A percentile compares a stretch with the other conserved stretches of the same genome.
Evolutionary conservation across 1,284 basidiomycete species (phyloP).

Genomic region (Ganoderma sinense): DNA sequence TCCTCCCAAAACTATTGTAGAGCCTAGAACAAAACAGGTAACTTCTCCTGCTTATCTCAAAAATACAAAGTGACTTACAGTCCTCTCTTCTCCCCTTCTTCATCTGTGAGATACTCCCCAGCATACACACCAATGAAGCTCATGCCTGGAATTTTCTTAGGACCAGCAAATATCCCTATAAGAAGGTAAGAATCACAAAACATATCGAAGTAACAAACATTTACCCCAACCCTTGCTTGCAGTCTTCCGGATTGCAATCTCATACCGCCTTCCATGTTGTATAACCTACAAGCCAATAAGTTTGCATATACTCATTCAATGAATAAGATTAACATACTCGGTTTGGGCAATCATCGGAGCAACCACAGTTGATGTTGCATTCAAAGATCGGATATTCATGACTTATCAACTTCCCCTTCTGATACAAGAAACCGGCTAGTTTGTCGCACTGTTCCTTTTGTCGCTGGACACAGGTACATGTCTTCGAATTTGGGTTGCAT

Average conservation of each 20-base stretch:
- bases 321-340: conserved; percentile 58
- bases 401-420: conserved; percentile 57
- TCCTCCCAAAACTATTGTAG: conserved; percentile 81
- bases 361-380: conserved; percentile 85
- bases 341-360: conserved; percentile 83
- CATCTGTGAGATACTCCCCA: conserved; percentile 81
- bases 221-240: conserved; percentile 83
- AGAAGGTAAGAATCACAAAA: not conserved
- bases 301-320: not conserved
- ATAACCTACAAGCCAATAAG: conserved; percentile 64
- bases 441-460: conserved; percentile 54
- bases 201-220: conserved; percentile 21
- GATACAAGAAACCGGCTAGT: conserved; percentile 68
- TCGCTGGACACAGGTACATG: conserved; percentile 71
- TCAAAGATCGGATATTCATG: conserved; percentile 80
- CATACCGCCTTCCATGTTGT: conserved; percentile 76
- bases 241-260: conserved; percentile 74
- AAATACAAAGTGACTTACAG: conserved; percentile 51
- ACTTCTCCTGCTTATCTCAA: conserved; percentile 6
- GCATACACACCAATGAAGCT: conserved; percentile 87
- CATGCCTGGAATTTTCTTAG: conserved; percentile 69
- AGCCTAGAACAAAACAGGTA: conserved; percentile 49
- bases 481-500: conserved; percentile 74
- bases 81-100: conserved; percentile 72
- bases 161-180: conserved; percentile 72